Percentiles rank a stretch among this genome's conserved stretches.
Evolutionary conservation across 2,329 filamentous ascomycete genomes (phyloP).

Genomic region (Fusarium setosum): DNA sequence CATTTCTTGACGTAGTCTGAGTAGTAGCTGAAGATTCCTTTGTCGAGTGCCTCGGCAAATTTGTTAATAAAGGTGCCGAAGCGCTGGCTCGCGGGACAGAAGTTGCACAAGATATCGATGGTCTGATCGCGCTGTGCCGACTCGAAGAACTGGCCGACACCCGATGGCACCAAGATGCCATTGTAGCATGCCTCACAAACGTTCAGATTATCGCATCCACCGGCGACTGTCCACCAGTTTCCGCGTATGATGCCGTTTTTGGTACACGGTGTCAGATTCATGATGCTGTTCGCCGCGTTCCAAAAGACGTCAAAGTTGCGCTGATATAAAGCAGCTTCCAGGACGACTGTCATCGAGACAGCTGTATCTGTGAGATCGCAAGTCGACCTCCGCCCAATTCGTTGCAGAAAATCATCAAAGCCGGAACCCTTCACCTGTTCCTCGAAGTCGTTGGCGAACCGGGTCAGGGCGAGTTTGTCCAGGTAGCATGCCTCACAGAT

Average conservation of each 20-base stretch:
- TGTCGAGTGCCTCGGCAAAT: slow-evolving; percentile 46
- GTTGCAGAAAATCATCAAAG: slow-evolving; percentile 38
- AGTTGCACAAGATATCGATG: slow-evolving; percentile 44
- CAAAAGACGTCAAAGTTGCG: slow-evolving; percentile 45
- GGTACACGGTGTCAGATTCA: slow-evolving; percentile 41
- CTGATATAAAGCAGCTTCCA: slow-evolving; percentile 39
- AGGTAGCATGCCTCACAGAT: slow-evolving; percentile 51
- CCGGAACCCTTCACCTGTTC: slow-evolving; percentile 21
- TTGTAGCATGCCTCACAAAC: slow-evolving; percentile 50
- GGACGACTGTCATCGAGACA: slow-evolving; percentile 39
- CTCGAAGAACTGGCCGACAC: slow-evolving; percentile 45
- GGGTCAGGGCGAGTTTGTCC: slow-evolving; percentile 46
- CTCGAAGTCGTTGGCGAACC: slow-evolving; percentile 41
- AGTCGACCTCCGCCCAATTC: slow-evolving; percentile 33
- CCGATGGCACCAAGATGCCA: slow-evolving; percentile 43
- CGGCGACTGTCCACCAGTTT: slow-evolving; percentile 49
- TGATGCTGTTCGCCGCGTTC: slow-evolving; percentile 38
- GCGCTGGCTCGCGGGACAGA: slow-evolving; percentile 41
- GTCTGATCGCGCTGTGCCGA: slow-evolving; percentile 23
- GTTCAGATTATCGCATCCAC: slow-evolving; percentile 35
- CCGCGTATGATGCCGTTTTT: slow-evolving; percentile 43
- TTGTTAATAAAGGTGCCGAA: slow-evolving; percentile 40
- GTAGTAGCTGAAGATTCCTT: slow-evolving; percentile 46
- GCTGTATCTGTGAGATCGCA: slow-evolving; percentile 40
- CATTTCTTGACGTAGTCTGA: slow-evolving; percentile 44